Conservation (phyloP, 768 basidiomycete genomes). For the Dentipellis sp. region DNA sequence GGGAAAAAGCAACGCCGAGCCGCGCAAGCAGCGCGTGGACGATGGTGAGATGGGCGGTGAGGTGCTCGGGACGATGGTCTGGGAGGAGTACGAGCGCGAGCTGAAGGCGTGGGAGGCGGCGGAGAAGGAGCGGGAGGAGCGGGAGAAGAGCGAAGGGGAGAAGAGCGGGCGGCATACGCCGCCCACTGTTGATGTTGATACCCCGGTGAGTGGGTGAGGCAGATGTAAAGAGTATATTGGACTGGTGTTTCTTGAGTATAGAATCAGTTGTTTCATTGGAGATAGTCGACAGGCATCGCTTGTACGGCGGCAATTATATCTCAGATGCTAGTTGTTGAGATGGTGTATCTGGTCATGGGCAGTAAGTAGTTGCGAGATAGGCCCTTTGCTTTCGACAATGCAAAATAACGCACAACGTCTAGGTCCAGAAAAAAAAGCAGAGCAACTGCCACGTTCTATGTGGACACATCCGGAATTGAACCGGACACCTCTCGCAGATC, state of each 20-base stretch:
- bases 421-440: too few relatives aligned
- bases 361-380: too few relatives aligned
- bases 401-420: too few relatives aligned
- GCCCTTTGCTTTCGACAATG: too few relatives aligned
- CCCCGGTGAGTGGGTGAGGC: background rate
- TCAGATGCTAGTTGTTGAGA: too few relatives aligned
- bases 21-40: conserved; percentile 31
- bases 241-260: too few relatives aligned
- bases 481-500: background rate
- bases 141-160: background rate
- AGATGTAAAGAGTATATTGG: too few relatives aligned
- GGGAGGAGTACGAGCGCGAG: conserved; percentile 66
- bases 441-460: too few relatives aligned
- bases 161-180: conserved; percentile 1
- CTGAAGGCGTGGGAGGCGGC: conserved; percentile 55
- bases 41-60: conserved; percentile 71
- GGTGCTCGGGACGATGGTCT: conserved; percentile 53
- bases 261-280: too few relatives aligned
- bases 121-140: background rate
- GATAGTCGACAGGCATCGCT: too few relatives aligned
- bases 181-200: conserved; percentile 1
- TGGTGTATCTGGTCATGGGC: too few relatives aligned
- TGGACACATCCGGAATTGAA: background rate
- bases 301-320: too few relatives aligned
- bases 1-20: conserved; percentile 19